Evolutionary conservation across 78 protist genomes (phyloP).

Genomic region (Dictyostelium capitatum): DNA sequence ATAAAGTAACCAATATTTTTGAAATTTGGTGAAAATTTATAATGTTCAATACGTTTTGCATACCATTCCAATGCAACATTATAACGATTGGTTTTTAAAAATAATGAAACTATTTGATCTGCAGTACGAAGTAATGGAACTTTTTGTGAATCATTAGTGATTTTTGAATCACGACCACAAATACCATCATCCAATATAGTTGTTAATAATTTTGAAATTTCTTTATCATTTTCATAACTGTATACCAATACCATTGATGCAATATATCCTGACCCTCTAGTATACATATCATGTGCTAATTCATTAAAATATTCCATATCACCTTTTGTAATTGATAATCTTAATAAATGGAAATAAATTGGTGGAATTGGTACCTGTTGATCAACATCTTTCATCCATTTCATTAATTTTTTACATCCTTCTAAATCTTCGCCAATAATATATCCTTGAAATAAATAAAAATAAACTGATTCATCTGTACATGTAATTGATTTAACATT

Average conservation of each 20-base stretch:
- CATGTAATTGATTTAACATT: no score
- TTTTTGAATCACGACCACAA: no score
- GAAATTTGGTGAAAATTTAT: neutral
- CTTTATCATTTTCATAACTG: no score
- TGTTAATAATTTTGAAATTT: no score
- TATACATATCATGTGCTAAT: neutral
- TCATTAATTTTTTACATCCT: neutral
- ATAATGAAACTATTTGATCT: neutral
- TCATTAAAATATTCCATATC: neutral
- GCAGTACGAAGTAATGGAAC: no score
- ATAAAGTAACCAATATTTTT: neutral
- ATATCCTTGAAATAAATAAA: neutral
- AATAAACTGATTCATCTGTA: neutral
- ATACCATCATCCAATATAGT: no score
- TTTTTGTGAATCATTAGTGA: no score
- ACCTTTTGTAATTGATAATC: neutral
- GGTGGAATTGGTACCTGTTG: neutral
- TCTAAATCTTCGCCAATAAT: neutral
- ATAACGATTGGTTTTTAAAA: neutral
- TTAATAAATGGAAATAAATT: neutral
- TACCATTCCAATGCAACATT: conserved; percentile 15
- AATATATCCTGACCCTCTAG: neutral
- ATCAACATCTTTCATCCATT: neutral
- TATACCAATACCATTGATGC: neutral
- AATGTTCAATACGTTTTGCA: neutral